Evolutionary conservation across 768 basidiomycete species (phyloP).

Genomic region (Trametes cubensis): DNA sequence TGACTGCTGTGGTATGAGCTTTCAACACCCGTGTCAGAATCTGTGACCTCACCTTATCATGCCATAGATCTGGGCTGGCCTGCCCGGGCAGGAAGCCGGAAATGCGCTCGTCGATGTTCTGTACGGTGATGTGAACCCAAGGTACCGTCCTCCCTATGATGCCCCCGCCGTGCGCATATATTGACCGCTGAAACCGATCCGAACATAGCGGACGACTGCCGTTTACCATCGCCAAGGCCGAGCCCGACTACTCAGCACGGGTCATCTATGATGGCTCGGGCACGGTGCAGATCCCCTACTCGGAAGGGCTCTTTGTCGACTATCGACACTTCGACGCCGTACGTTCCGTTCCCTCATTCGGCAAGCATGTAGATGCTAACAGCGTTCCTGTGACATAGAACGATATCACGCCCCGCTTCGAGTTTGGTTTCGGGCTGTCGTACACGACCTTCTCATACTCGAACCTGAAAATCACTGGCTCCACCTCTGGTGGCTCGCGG

Average conservation of each 20-base stretch:
- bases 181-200: too few species aligned
- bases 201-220: constrained; percentile 44
- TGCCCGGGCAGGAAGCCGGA: constrained; percentile 53
- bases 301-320: constrained; percentile 59
- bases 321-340: constrained; percentile 59
- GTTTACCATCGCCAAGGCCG: constrained; percentile 51
- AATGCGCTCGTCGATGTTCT: constrained; percentile 49
- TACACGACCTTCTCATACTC: constrained; percentile 76
- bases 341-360: constrained; percentile 1
- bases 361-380: background rate
- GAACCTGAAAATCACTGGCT: constrained; percentile 38
- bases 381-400: constrained; percentile 14
- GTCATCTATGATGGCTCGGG: constrained; percentile 37
- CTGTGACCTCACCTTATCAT: background rate
- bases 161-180: background rate
- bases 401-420: constrained; percentile 54
- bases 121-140: constrained; percentile 52
- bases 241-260: constrained; percentile 59
- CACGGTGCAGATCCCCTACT: constrained; percentile 54
- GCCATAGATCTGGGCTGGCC: constrained; percentile 37
- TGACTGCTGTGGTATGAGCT: constrained; percentile 27
- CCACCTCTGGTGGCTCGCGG: constrained; percentile 41
- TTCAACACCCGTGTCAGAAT: constrained; percentile 42
- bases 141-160: constrained; percentile 35
- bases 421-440: constrained; percentile 74